phyloP scores from a whole-genome alignment of 352 stramenopile genomes.

The Pilasporangium apinafurcum region DNA sequence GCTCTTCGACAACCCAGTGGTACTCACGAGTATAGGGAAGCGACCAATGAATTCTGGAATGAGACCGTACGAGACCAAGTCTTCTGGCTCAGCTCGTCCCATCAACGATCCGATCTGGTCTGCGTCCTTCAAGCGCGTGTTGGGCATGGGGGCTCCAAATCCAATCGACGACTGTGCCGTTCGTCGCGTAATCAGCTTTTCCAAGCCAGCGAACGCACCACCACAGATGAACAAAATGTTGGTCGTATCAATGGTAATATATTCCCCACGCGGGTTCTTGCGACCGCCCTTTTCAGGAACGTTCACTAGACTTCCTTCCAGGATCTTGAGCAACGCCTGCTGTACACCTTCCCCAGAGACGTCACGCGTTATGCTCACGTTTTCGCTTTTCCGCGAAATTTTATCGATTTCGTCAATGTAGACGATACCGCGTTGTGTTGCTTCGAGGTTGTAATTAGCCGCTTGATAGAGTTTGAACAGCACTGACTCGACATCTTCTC shows the following conservation, averaged over 20 bases:
- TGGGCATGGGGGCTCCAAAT: constrained; percentile 94
- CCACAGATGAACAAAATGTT: constrained; percentile 99
- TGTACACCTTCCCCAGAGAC: constrained; percentile 98
- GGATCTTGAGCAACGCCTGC: constrained; percentile 98
- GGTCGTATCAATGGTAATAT: constrained; percentile 97
- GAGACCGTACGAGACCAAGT: constrained; percentile 96
- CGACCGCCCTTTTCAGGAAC: constrained; percentile 95
- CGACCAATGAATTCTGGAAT: constrained; percentile 98
- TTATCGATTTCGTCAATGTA: constrained; percentile 99
- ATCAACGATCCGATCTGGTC: constrained; percentile 91
- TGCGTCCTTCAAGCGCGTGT: constrained; percentile 56
- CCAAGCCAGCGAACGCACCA: constrained; percentile 95
- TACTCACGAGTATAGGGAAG: constrained; percentile 96
- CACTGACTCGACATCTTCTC: constrained; percentile 98
- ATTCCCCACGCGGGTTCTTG: constrained; percentile 96
- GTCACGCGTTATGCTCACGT: constrained; percentile 94
- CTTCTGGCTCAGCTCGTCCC: constrained; percentile 90
- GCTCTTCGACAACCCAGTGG: constrained; percentile 85
- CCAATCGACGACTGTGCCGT: constrained; percentile 94
- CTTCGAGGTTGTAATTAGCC: constrained; percentile 94
- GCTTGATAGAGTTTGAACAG: constrained; percentile 97
- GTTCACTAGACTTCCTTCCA: constrained; percentile 97
- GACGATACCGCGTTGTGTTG: constrained; percentile 94
- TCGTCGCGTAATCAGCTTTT: constrained; percentile 92
- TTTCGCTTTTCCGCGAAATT: constrained; percentile 88